A percentile compares a stretch with the other conserved stretches of the same genome.
These are phyloP conservation scores for Colletotrichum musicola DNA, from an alignment of 2,329 filamentous ascomycete species.

Conservation along the genomic window DNA sequence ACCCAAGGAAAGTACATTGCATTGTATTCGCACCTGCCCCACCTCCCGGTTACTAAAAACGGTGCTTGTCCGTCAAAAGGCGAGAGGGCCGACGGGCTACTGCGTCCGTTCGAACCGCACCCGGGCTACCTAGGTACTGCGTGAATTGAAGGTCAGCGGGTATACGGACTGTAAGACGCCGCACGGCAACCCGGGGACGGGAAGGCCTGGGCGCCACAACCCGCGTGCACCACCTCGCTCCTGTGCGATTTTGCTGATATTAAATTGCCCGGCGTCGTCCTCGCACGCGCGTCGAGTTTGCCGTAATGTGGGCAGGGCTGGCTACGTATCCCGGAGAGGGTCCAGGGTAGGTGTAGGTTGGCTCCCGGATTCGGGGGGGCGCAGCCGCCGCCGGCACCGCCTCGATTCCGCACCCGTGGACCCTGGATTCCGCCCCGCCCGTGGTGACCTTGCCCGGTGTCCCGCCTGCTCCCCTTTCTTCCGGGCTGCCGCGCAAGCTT, in stretches of 20 bases:
- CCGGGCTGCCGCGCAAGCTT: not conserved
- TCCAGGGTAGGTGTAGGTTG: not conserved
- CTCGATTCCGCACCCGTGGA: conserved; percentile 7
- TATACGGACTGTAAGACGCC: conserved; percentile 1
- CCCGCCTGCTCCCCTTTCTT: not conserved
- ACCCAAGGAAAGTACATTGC: not conserved
- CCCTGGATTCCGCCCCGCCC: conserved; percentile 1
- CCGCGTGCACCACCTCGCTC: not conserved
- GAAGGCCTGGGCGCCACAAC: conserved; percentile 13
- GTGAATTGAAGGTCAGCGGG: not conserved
- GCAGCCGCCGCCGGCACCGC: conserved; percentile 13
- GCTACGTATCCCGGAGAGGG: not conserved
- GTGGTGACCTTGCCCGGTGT: not conserved
- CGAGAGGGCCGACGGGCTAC: too few relatives aligned
- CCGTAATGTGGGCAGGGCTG: conserved; percentile 26
- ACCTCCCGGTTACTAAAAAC: not conserved
- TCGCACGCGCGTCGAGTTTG: conserved; percentile 4
- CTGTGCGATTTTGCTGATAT: not conserved
- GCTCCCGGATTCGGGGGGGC: not conserved
- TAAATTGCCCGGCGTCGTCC: conserved; percentile 14
- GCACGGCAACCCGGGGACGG: not conserved
- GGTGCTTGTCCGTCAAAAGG: too few relatives aligned
- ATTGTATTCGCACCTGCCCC: not conserved
- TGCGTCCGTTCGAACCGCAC: not conserved
- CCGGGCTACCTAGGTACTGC: too few relatives aligned